Percentiles rank a stretch among this genome's conserved stretches.
Conservation (phyloP, 2,329 filamentous ascomycete species). For the Chaetomium strumarium region DNA sequence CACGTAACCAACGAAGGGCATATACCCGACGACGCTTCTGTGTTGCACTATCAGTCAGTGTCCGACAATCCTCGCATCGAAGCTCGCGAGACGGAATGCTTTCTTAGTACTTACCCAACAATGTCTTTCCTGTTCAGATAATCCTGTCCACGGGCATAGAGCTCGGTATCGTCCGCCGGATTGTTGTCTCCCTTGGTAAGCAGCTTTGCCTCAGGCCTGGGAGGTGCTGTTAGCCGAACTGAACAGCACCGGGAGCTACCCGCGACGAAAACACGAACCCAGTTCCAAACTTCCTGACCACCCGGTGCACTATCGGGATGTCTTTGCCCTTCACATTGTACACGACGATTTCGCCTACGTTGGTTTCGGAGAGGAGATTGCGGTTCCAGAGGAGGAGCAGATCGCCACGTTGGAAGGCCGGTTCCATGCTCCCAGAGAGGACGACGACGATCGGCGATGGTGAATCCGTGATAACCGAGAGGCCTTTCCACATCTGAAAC, state of each 20-base stretch:
- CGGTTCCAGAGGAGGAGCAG: constrained; percentile 73
- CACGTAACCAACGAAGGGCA: constrained; percentile 93
- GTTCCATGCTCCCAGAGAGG: constrained; percentile 80
- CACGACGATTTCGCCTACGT: constrained; percentile 47
- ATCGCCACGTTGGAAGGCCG: constrained; percentile 73
- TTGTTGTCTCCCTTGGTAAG: constrained; percentile 99
- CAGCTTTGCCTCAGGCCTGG: constrained; percentile 57
- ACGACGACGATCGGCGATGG: constrained; percentile 76
- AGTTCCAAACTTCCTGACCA: constrained; percentile 67
- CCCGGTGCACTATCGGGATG: constrained; percentile 93
- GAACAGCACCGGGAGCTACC: neutral
- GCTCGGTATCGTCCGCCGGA: constrained; percentile 82
- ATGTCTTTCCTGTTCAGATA: constrained; percentile 85
- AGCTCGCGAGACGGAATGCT: neutral
- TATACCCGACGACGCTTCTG: constrained; percentile 70
- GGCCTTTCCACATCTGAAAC: constrained; percentile 72
- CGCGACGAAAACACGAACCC: constrained; percentile 39
- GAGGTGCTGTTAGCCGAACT: constrained; percentile 4
- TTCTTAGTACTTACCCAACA: constrained; percentile 62
- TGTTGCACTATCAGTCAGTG: constrained; percentile 16
- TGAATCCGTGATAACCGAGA: constrained; percentile 71
- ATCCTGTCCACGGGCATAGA: constrained; percentile 78
- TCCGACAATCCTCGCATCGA: neutral
- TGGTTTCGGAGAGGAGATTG: constrained; percentile 50
- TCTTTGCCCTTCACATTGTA: constrained; percentile 87